phyloP scores from a whole-genome alignment of 164 flowering plant species.

The Malania oleifera region DNA sequence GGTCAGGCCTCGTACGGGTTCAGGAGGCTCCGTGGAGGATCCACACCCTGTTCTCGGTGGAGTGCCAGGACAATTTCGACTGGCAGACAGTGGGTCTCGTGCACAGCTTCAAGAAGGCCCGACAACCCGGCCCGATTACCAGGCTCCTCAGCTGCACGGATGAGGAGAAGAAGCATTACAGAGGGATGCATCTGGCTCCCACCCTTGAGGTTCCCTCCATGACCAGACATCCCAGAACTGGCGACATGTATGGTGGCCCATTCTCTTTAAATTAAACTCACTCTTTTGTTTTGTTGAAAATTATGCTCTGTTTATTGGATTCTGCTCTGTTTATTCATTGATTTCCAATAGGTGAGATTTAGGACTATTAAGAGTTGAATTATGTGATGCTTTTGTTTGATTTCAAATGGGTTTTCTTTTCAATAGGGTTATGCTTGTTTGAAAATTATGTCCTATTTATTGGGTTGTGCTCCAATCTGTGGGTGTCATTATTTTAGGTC shows the following conservation, averaged over 20 bases:
- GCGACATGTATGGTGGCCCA: constrained; percentile 62
- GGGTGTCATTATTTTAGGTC: no score
- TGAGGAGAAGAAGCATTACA: constrained; percentile 73
- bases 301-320: neutral
- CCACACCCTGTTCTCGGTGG: constrained; percentile 96
- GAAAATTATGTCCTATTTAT: no score
- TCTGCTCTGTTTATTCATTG: neutral
- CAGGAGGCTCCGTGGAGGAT: constrained; percentile 64
- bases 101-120: constrained; percentile 82
- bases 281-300: neutral
- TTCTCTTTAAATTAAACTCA: neutral
- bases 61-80: constrained; percentile 92
- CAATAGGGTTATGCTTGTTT: no score
- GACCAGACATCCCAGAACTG: constrained; percentile 93
- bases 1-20: constrained; percentile 18
- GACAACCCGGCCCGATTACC: constrained; percentile 86
- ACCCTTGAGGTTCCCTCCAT: constrained; percentile 94
- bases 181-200: constrained; percentile 89
- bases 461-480: no score
- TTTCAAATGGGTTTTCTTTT: neutral
- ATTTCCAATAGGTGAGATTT: neutral
- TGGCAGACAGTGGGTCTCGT: constrained; percentile 98
- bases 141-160: constrained; percentile 93
- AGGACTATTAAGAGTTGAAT: neutral
- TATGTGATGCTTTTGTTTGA: neutral